phyloP scores from a whole-genome alignment of 805 yeast genomes.

The Nakazawaea ambrosiae region DNA sequence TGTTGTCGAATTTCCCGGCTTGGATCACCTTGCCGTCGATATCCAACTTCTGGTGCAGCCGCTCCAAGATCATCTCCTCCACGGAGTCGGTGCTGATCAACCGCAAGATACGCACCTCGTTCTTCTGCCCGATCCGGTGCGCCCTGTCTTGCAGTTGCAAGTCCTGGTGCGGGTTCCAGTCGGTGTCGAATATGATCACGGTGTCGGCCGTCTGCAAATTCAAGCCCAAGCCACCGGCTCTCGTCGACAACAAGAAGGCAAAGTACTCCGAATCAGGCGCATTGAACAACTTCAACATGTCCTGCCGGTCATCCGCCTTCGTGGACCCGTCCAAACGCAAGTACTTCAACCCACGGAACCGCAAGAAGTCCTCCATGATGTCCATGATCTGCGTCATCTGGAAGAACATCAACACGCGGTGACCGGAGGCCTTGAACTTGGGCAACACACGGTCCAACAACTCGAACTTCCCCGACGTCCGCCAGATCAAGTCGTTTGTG shows the following conservation, averaged over 20 bases:
- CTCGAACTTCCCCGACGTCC: constrained; percentile 78
- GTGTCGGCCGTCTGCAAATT: constrained; percentile 86
- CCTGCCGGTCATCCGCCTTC: constrained; percentile 78
- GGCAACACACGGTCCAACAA: constrained; percentile 69
- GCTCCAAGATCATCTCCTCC: constrained; percentile 74
- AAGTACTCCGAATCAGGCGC: constrained; percentile 73
- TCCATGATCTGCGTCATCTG: constrained; percentile 91
- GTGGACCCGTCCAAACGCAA: constrained; percentile 79
- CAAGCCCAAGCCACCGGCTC: constrained; percentile 87
- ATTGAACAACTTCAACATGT: constrained; percentile 65
- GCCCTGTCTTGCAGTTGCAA: constrained; percentile 89
- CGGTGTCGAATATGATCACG: constrained; percentile 79
- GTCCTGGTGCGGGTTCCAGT: constrained; percentile 92
- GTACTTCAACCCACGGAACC: constrained; percentile 60
- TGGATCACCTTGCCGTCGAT: constrained; percentile 87
- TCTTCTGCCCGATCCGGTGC: constrained; percentile 84
- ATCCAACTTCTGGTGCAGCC: constrained; percentile 78
- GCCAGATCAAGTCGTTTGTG: constrained; percentile 65
- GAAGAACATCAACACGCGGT: constrained; percentile 74
- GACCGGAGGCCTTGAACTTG: constrained; percentile 67
- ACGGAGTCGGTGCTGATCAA: constrained; percentile 77
- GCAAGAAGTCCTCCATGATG: constrained; percentile 77
- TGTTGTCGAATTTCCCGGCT: constrained; percentile 86
- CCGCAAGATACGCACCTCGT: constrained; percentile 76
- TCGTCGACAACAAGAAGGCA: constrained; percentile 71